Conservation (phyloP, 2,329 filamentous ascomycete genomes). For the Exserohilum rostratum region DNA sequence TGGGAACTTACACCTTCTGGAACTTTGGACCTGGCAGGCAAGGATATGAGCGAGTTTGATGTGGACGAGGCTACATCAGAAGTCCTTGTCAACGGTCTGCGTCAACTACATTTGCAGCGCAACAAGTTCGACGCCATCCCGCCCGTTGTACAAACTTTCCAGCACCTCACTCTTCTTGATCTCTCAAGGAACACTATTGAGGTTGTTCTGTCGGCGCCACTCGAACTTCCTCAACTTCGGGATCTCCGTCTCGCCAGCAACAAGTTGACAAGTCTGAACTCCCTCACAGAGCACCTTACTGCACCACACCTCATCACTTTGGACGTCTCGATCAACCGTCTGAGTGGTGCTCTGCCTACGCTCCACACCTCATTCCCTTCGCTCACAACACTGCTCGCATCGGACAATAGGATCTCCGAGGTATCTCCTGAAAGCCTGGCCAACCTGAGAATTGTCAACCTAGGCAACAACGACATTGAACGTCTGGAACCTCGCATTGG, state of each 20-base stretch:
- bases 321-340: slow-evolving; percentile 82
- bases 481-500: slow-evolving; percentile 81
- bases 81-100: slow-evolving; percentile 56
- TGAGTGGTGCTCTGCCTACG: slow-evolving; percentile 69
- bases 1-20: slow-evolving; percentile 47
- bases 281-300: slow-evolving; percentile 69
- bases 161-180: slow-evolving; percentile 73
- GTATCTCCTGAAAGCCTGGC: slow-evolving; percentile 74
- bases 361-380: slow-evolving; percentile 72
- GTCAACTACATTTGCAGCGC: slow-evolving; percentile 72
- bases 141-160: slow-evolving; percentile 69
- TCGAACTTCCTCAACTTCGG: slow-evolving; percentile 75
- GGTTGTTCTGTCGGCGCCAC: slow-evolving; percentile 46
- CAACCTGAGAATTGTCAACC: slow-evolving; percentile 77
- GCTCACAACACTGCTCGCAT: slow-evolving; percentile 72
- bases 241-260: slow-evolving; percentile 79
- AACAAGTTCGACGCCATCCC: slow-evolving; percentile 78
- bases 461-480: slow-evolving; percentile 85
- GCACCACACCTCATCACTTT: slow-evolving; percentile 78
- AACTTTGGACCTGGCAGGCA: slow-evolving; percentile 52
- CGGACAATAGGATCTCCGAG: slow-evolving; percentile 79
- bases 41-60: slow-evolving; percentile 48
- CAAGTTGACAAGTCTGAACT: slow-evolving; percentile 69
- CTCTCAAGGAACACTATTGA: slow-evolving; percentile 77
- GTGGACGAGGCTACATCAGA: slow-evolving; percentile 47